Evolutionary conservation across 2,329 filamentous ascomycete genomes (phyloP).

Genomic region (Xylariaceae sp.): DNA sequence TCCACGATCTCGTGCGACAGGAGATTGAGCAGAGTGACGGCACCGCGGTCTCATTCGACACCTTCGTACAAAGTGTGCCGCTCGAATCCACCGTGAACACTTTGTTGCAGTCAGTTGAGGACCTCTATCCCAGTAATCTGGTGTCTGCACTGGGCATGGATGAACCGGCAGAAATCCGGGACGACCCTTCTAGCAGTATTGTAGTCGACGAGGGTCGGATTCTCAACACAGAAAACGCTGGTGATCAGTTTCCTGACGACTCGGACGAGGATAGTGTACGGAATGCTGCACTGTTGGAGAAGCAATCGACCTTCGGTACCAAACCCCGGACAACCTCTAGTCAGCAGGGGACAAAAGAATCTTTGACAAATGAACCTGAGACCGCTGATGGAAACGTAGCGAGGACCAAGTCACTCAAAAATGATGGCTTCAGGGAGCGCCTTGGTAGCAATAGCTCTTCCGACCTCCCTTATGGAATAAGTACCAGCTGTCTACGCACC

Average conservation of each 20-base stretch:
- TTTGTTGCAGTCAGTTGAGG: constrained; percentile 73
- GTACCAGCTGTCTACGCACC: constrained; percentile 33
- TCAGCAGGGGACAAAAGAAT: too few relatives aligned
- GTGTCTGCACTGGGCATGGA: constrained; percentile 36
- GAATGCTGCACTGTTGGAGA: too few relatives aligned
- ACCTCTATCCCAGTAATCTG: constrained; percentile 69
- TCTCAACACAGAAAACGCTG: constrained; percentile 34
- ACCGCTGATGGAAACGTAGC: too few relatives aligned
- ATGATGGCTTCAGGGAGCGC: too few relatives aligned
- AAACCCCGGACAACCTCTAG: too few relatives aligned
- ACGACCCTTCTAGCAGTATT: constrained; percentile 35
- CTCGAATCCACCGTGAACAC: constrained; percentile 62
- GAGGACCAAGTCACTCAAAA: too few relatives aligned
- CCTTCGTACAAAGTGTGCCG: constrained; percentile 50
- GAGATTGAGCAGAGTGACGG: constrained; percentile 48
- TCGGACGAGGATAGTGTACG: constrained; percentile 44
- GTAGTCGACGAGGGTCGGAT: constrained; percentile 60
- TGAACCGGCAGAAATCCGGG: constrained; percentile 20
- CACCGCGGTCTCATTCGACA: constrained; percentile 50
- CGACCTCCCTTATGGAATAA: constrained; percentile 29
- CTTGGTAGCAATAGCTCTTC: too few relatives aligned
- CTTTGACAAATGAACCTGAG: too few relatives aligned
- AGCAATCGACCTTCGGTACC: too few relatives aligned
- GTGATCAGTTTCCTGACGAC: constrained; percentile 41
- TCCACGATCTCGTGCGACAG: constrained; percentile 54